Evolutionary conservation across 139 green algal species (phyloP), one percentile per base, ranked within the genome.

Genomic region (Chlorella sp.): DNA sequence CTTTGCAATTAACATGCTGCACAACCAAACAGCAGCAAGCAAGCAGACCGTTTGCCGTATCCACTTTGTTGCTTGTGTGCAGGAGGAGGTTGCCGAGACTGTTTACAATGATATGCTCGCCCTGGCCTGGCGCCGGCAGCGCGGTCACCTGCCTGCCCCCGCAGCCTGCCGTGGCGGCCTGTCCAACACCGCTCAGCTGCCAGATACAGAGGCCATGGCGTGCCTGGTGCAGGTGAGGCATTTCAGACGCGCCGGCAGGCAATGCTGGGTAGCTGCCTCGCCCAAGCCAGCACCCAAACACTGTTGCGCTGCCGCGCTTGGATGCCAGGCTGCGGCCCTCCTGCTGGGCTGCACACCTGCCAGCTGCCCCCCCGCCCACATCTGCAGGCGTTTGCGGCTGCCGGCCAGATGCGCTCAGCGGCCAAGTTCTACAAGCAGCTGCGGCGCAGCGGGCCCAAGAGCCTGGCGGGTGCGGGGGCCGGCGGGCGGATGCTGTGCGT

Each of bases 91-190:
- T 36, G 81, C 81, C 1, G 81, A 78, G 25, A 41, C 39, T 5
- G 91, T 94, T 44, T 92, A 91, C 55, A 75, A 86, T 51, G 84
- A 90, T 65, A 92, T 91, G 87, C 86, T 88, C 60, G 67, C 68
- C 21, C 39, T 41, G 1, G 87, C 84, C 1, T 87, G 86, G 69
- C 36, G 86, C 11, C 74, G 55, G 26, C 44, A 69, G 30, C 38
- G n/a, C 21, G 56, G 18, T 15, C 32, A n/a, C 9, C 55, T 57
- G 44, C 78, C 62, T 28, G 63, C 60, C 18, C 76, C 62, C 62
- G 21, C 7, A 39, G 38, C 62, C 1, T 17, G 38, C 26, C 60
- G 62, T 5, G 55, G 69, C 65, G 81, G 68, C 7, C 62, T 90
- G 11, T 73, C 87, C 44, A 90, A 90, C 67, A 75, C 47, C 21